A percentile compares a stretch with the other conserved stretches of the same genome.
These are phyloP conservation scores for Eruca vesicaria DNA, from an alignment of 441 rosid genomes.

Conservation along the genomic window DNA sequence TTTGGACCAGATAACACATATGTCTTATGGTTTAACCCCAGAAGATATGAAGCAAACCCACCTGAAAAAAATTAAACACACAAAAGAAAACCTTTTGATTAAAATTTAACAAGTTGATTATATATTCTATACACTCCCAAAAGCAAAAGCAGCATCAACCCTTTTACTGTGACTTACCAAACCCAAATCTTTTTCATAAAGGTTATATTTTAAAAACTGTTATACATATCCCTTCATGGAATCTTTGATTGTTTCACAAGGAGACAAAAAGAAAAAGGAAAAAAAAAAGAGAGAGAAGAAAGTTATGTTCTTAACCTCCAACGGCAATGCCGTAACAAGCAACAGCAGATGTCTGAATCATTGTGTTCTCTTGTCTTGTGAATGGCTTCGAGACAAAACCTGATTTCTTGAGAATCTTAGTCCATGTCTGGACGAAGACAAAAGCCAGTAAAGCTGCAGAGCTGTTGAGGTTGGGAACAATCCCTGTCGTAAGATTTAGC, in stretches of 20 bases:
- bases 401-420: slow-evolving; percentile 50
- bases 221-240: background rate
- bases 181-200: slow-evolving; percentile 2
- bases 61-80: slow-evolving; percentile 37
- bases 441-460: no score
- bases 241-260: slow-evolving; percentile 10
- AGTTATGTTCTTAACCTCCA: slow-evolving; percentile 46
- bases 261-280: background rate
- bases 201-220: background rate
- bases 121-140: slow-evolving; percentile 1
- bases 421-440: slow-evolving; percentile 55
- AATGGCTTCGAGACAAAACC: slow-evolving; percentile 49
- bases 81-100: background rate
- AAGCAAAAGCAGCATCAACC: slow-evolving; percentile 24
- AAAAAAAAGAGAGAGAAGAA: no score
- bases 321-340: slow-evolving; percentile 70
- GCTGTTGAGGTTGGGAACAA: slow-evolving; percentile 54
- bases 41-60: slow-evolving; percentile 70
- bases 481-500: slow-evolving; percentile 53
- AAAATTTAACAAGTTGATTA: background rate
- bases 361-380: slow-evolving; percentile 56
- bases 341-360: slow-evolving; percentile 71
- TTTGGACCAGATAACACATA: slow-evolving; percentile 54
- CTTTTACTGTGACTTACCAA: background rate
- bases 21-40: slow-evolving; percentile 60